phyloP scores from a whole-genome alignment of 148 eudicot species.

The Diospyros lotus region DNA sequence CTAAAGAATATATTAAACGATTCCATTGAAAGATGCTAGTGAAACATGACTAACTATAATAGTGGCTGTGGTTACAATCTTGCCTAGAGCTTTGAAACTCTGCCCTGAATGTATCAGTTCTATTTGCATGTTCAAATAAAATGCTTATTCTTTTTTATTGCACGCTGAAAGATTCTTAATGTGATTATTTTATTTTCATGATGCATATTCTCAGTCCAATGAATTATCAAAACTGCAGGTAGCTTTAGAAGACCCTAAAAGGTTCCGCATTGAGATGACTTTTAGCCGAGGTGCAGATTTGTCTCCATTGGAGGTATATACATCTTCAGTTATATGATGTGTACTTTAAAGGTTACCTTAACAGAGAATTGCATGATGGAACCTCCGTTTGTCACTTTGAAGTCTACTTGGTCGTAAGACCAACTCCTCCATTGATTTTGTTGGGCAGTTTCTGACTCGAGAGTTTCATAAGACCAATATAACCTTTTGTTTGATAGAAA shows the following conservation, averaged over 20 bases:
- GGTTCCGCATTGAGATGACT: slow-evolving; percentile 87
- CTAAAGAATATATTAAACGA: too few relatives aligned
- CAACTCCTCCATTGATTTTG: neutral
- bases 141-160: neutral
- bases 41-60: neutral
- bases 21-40: too few relatives aligned
- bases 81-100: neutral
- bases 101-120: neutral
- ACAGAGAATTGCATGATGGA: neutral
- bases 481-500: neutral
- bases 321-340: neutral
- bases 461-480: neutral
- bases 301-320: slow-evolving; percentile 82
- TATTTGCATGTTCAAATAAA: neutral
- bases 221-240: slow-evolving; percentile 40
- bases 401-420: neutral
- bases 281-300: slow-evolving; percentile 99
- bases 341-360: neutral
- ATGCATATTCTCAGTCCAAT: neutral
- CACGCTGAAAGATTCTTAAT: neutral
- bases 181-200: neutral
- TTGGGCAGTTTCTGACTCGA: neutral
- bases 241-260: slow-evolving; percentile 73
- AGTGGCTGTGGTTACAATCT: neutral
- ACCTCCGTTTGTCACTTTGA: neutral